Evolutionary conservation across 2,329 filamentous ascomycete genomes (phyloP).

Genomic region (Diaporthe sp.): DNA sequence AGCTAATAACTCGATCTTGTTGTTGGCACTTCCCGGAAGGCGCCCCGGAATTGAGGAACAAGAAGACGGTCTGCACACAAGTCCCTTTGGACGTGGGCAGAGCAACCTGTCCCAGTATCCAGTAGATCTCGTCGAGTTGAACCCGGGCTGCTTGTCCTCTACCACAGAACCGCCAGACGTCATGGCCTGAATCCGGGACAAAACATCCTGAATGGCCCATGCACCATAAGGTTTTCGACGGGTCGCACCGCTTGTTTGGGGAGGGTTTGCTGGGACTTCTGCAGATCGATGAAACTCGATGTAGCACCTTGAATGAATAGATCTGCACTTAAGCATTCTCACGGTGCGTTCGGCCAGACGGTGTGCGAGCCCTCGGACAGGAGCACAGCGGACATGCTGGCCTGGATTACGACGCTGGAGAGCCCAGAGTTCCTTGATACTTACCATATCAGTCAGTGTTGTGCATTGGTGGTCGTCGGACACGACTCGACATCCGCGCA

Average conservation of each 20-base stretch:
- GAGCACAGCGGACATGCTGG: not conserved
- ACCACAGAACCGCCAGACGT: not conserved
- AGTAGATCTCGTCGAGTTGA: not conserved
- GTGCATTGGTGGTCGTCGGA: not conserved
- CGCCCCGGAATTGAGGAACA: not conserved
- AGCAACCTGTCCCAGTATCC: not conserved
- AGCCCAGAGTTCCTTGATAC: not conserved
- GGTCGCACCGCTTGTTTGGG: conserved; percentile 30
- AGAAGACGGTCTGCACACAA: not conserved
- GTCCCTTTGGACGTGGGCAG: not conserved
- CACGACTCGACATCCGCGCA: conserved; percentile 19
- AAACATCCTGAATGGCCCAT: not conserved
- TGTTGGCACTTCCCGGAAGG: not conserved
- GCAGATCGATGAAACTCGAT: conserved; percentile 16
- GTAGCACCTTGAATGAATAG: not conserved
- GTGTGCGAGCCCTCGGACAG: not conserved
- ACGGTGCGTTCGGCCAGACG: not conserved
- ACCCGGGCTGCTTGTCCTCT: not conserved
- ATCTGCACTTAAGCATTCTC: not conserved
- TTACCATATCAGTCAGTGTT: conserved; percentile 17
- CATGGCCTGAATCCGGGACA: not conserved
- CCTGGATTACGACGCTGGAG: not conserved
- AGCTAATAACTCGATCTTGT: not conserved
- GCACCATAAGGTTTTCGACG: conserved; percentile 16
- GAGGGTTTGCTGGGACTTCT: not conserved